These are phyloP conservation scores for Aspergillus haitiensis DNA, from an alignment of 495 filamentous ascomycete genomes.

Conservation along the genomic window DNA sequence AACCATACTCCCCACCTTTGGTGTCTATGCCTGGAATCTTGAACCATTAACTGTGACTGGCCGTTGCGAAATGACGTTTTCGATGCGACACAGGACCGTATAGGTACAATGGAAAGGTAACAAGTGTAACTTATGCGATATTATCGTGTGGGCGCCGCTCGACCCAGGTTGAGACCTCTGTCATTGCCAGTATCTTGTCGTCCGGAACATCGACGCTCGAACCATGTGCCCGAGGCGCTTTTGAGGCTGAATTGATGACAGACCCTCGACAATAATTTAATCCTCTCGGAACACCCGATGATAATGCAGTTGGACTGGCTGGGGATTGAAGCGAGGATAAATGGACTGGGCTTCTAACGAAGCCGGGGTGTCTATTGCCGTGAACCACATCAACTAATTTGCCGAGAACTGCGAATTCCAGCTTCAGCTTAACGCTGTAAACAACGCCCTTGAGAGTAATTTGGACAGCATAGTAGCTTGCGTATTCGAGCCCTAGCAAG, in stretches of 20 bases:
- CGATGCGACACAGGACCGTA: not conserved
- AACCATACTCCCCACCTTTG: no score
- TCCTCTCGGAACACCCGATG: constrained; percentile 10
- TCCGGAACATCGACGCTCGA: constrained; percentile 12
- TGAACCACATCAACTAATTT: constrained; percentile 47
- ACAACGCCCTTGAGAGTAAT: constrained; percentile 57
- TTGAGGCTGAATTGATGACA: constrained; percentile 7
- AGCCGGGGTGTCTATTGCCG: constrained; percentile 31
- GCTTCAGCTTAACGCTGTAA: constrained; percentile 65
- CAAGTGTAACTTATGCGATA: not conserved
- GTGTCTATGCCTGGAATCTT: no score
- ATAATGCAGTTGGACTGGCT: not conserved
- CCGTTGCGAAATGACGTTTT: no score
- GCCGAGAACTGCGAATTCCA: constrained; percentile 62
- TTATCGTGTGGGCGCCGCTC: constrained; percentile 11
- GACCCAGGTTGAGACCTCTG: constrained; percentile 25
- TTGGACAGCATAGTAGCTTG: constrained; percentile 54
- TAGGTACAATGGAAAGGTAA: not conserved
- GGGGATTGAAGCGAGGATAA: constrained; percentile 24
- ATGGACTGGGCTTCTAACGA: constrained; percentile 31
- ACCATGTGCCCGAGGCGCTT: not conserved
- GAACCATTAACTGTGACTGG: no score
- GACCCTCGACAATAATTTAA: constrained; percentile 11
- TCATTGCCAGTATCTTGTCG: constrained; percentile 22
- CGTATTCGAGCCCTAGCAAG: constrained; percentile 52